Base-by-base conservation (phyloP, 805 yeast genomes). In the Peterozyma xylosa region DNA sequence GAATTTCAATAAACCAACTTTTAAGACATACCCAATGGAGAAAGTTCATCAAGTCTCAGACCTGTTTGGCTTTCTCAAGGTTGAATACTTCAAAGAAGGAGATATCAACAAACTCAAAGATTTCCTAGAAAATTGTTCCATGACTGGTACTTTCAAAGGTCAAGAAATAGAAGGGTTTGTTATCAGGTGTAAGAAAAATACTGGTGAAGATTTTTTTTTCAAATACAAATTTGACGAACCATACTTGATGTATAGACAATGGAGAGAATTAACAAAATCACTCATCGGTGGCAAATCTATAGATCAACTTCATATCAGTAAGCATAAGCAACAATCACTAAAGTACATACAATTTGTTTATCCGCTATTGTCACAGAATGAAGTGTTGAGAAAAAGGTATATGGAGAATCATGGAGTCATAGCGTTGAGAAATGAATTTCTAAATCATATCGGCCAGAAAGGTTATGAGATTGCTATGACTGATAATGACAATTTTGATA, bases 191-290 rank as follows among this genome's bases (percentile, higher is more conserved):
- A 69, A 72, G 7, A 49, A 47, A 14, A 48, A 39, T 27, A 33
- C 45, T 1, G 48, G 48, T 1, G 30, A 36, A 5, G 86, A 81
- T 49, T 88, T 74, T 54, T 86, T 91, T 62, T 93, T 89, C 76
- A 93, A 93, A 63, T 93, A 69, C 67, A 93, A 93, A 62, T 93
- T 93, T 60, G 96, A 89, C 52, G 96, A 93, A 63, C 99, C 99
- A 0, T 93, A 93, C 58, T 64, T 89, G 38, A 73, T 93, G 73
- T 93, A 89, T 60, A 73, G 99, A 46, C 86, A 85, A 53, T 79
- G 95, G 76, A 73, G 99, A 51, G 98, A 93, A 55, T 85, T 80
- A 2, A 88, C 97, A 1, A 81, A 76, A 55, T 67, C 66, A 37
- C 74, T 75, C 48, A 69, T 85, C 9, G 45, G 54, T 0, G 59